Base-by-base conservation (phyloP, 164 flowering plant species). In the Malania oleifera region DNA sequence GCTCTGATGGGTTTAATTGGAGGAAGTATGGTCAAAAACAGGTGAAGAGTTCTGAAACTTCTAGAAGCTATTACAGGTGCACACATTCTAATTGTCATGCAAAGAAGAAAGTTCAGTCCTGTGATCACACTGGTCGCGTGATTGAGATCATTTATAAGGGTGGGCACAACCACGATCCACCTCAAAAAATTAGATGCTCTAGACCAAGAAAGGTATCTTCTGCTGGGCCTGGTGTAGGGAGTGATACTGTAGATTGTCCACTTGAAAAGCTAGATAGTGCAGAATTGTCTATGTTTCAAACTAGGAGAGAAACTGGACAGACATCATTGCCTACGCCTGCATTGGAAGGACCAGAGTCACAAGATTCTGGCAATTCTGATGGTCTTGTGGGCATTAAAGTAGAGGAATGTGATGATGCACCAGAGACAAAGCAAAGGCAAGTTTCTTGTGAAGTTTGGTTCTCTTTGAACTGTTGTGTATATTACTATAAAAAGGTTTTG, bases 11-110 rank as follows among this genome's bases (percentile, higher is more conserved):
- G 25, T 48, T 18, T 25, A 48, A 48, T 23, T 48, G 52, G 52
- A 48, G 52, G 28, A 48, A 48, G 24, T 48, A 48, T 48, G 52
- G 52, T 22, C 52, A 48, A 23, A 48, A 48, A 48, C 52, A 48
- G 26, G 28, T 48, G 14, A 48, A 20, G 52, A 48, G 28, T 25
- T 48, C 52, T 1, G 28, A 48, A 22, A 48, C 12, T 14, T 20
- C 22, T 25, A 22, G 52, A 25, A 48, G 52, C 18, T 48, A 48
- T 48, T 48, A 48, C 52, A 48, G 52, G 1, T 48, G 52, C 52
- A n/a, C 52, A 10, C 28, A 20, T 25, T 48, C 52, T 48, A 20
- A 48, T 48, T 48, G 52, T 17, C 52, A 48, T 25, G 52, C 52
- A 22, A 48, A 48, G 28, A 48, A 48, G 52, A 50, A 50, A 28